Percentiles rank a stretch among this genome's conserved stretches.
phyloP scores from a whole-genome alignment of 2,329 filamentous ascomycete species.

The Exophiala sp. region DNA sequence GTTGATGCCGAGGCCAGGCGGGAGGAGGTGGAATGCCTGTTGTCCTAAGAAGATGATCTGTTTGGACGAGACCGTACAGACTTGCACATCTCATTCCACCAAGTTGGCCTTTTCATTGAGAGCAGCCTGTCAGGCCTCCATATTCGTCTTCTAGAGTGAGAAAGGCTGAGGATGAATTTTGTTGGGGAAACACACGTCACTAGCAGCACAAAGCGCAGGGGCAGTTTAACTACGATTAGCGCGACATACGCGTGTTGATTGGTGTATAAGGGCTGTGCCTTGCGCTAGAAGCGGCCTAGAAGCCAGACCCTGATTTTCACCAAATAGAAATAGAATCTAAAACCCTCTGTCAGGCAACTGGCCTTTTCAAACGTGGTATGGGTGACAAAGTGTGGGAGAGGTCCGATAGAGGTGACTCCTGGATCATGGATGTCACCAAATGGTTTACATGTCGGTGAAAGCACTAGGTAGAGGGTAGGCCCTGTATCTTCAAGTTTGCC shows the following conservation, averaged over 20 bases:
- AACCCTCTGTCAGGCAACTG: not conserved
- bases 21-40: not conserved
- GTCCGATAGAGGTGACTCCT: too few relatives aligned
- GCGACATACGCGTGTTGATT: not conserved
- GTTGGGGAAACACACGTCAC: slow-evolving; percentile 22
- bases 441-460: too few relatives aligned
- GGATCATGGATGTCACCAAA: too few relatives aligned
- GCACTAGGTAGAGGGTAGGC: too few relatives aligned
- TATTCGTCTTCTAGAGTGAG: not conserved
- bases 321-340: not conserved
- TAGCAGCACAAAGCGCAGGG: slow-evolving; percentile 1
- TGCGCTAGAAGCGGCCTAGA: slow-evolving; percentile 23
- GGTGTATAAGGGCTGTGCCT: slow-evolving; percentile 3
- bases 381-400: too few relatives aligned
- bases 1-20: not conserved
- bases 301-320: slow-evolving; percentile 2
- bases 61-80: not conserved
- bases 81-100: not conserved
- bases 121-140: too few relatives aligned
- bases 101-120: not conserved
- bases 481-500: too few relatives aligned
- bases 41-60: not conserved
- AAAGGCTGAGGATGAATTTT: slow-evolving; percentile 15
- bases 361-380: too few relatives aligned
- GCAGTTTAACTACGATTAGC: not conserved